Conservation (phyloP, 2,329 filamentous ascomycete species). For the Fusarium cicatricum region DNA sequence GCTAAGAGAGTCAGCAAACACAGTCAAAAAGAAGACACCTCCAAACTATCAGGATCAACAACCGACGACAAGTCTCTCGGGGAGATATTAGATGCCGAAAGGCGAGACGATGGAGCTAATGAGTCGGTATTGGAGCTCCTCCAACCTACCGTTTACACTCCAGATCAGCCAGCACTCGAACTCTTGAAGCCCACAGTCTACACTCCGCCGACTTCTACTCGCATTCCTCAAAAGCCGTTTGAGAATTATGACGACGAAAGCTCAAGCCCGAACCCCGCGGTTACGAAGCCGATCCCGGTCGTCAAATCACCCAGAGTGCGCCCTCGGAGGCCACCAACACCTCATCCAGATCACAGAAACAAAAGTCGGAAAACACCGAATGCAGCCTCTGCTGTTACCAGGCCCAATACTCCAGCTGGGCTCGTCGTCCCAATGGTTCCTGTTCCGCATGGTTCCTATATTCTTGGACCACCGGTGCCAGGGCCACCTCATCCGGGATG, state of each 20-base stretch:
- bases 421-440: not conserved
- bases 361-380: conserved; percentile 1
- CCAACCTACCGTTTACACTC: conserved; percentile 24
- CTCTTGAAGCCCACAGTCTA: conserved; percentile 21
- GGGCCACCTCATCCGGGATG: not conserved
- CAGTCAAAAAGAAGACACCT: not conserved
- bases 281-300: not conserved
- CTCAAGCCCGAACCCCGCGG: not conserved
- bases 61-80: not conserved
- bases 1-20: not conserved
- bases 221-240: not conserved
- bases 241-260: not conserved
- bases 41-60: not conserved
- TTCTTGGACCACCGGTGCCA: not conserved
- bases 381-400: not conserved
- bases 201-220: conserved; percentile 24
- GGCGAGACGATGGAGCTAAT: not conserved
- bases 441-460: not conserved
- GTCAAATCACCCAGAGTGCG: conserved; percentile 8
- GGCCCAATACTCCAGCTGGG: not conserved
- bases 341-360: conserved; percentile 19
- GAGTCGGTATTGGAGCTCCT: conserved; percentile 8
- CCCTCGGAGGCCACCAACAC: conserved; percentile 23
- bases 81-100: not conserved
- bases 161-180: conserved; percentile 12